Conservation (phyloP, 257 asterid genomes). For the Scutellaria baicalensis region DNA sequence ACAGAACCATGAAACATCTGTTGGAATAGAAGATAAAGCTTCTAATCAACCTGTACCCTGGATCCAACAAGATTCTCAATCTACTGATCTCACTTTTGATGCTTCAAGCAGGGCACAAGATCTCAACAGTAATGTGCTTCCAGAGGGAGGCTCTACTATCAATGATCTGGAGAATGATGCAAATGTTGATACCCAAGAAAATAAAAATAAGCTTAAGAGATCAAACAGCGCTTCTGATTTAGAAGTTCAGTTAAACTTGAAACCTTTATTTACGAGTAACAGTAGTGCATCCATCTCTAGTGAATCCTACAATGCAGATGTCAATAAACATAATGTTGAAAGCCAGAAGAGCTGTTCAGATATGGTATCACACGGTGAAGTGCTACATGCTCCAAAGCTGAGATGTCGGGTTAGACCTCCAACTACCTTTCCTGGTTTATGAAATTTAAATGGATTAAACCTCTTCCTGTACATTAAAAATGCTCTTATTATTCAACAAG, state of each 20-base stretch:
- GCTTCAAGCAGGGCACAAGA: constrained; percentile 28
- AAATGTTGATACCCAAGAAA: constrained; percentile 22
- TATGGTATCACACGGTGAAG: constrained; percentile 39
- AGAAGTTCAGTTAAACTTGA: constrained; percentile 33
- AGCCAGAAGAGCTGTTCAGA: constrained; percentile 40
- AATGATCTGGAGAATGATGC: constrained; percentile 28
- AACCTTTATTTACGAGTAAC: constrained; percentile 26
- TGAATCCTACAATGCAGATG: constrained; percentile 43
- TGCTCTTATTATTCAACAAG: not conserved
- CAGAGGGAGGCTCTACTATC: constrained; percentile 19
- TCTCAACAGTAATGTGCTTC: constrained; percentile 14
- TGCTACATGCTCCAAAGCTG: constrained; percentile 56
- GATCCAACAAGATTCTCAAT: constrained; percentile 22
- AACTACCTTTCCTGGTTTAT: constrained; percentile 9
- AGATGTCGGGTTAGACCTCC: constrained; percentile 63
- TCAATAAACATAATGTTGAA: constrained; percentile 28
- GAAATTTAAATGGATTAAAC: not conserved
- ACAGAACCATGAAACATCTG: not conserved
- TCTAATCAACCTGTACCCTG: not conserved
- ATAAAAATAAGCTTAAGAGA: constrained; percentile 39
- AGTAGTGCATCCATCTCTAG: constrained; percentile 33
- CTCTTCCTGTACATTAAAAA: not conserved
- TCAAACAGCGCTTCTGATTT: constrained; percentile 67
- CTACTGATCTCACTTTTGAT: constrained; percentile 23
- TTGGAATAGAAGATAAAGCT: constrained; percentile 29